A percentile compares a stretch with the other conserved stretches of the same genome.
Conservation (phyloP, 2,329 filamentous ascomycete species). For the Apiospora aurea region DNA sequence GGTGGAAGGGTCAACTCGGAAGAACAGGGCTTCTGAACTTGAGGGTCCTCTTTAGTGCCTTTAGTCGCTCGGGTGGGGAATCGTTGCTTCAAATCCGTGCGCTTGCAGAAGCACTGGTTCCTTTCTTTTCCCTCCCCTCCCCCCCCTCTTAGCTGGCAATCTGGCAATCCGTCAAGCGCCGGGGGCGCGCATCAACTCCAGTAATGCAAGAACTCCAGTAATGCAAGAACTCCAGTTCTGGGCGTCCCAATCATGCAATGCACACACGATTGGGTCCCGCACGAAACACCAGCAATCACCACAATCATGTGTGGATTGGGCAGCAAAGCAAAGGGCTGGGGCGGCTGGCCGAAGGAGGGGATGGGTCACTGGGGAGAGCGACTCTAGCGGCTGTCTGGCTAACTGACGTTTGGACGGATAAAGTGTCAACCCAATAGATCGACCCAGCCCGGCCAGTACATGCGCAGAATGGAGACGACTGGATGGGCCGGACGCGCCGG, state of each 20-base stretch:
- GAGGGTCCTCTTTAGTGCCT: background rate
- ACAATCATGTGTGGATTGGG: constrained; percentile 13
- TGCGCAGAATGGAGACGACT: background rate
- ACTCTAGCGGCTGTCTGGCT: background rate
- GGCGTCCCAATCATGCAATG: constrained; percentile 12
- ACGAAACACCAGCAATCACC: background rate
- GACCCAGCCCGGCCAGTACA: background rate
- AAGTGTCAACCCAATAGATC: background rate
- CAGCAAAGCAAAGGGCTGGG: constrained; percentile 4
- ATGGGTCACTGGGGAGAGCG: background rate
- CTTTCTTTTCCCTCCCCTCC: background rate
- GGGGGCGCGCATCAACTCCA: constrained; percentile 14
- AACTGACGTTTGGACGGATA: constrained; percentile 5
- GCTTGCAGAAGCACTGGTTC: background rate
- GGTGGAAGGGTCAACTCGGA: background rate
- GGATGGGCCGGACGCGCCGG: constrained; percentile 18
- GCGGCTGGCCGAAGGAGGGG: background rate
- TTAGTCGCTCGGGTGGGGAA: background rate
- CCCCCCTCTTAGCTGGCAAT: constrained; percentile 1
- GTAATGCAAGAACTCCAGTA: constrained; percentile 4
- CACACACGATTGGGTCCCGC: constrained; percentile 2
- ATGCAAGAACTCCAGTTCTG: constrained; percentile 1
- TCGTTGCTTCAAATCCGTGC: background rate
- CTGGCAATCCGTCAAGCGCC: background rate
- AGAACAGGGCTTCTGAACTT: background rate